phyloP scores from a whole-genome alignment of 2,329 filamentous ascomycete species.

The Talaromyces sp. region DNA sequence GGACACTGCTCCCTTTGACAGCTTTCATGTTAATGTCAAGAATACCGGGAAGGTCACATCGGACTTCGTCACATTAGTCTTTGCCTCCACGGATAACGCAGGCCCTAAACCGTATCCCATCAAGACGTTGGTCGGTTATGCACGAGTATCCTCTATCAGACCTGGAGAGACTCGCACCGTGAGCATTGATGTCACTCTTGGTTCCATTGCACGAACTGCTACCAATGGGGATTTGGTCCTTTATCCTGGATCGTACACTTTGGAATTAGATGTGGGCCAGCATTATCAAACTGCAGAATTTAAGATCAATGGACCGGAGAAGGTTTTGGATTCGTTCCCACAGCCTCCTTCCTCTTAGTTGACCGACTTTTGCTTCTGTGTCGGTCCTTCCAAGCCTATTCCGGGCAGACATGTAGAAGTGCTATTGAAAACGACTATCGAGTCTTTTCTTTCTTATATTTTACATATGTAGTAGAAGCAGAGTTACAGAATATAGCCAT shows the following conservation, averaged over 20 bases:
- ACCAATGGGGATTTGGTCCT: slow-evolving; percentile 33
- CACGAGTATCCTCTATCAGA: slow-evolving; percentile 25
- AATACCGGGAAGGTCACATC: slow-evolving; percentile 35
- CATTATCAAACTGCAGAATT: slow-evolving; percentile 25
- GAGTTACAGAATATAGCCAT: no score
- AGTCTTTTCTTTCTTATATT: no score
- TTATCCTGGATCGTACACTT: slow-evolving; percentile 36
- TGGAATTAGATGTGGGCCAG: slow-evolving; percentile 33
- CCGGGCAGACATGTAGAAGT: no score
- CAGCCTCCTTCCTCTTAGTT: slow-evolving; percentile 1
- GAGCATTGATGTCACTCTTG: slow-evolving; percentile 32
- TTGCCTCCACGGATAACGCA: slow-evolving; percentile 30
- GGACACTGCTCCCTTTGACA: slow-evolving; percentile 32
- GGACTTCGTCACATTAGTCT: slow-evolving; percentile 37
- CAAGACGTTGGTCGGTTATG: slow-evolving; percentile 35
- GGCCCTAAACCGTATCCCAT: slow-evolving; percentile 37
- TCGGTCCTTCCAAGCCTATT: no score
- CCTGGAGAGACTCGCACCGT: slow-evolving; percentile 25
- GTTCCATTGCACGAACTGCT: slow-evolving; percentile 32
- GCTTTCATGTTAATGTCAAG: slow-evolving; percentile 29
- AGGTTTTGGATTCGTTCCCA: slow-evolving; percentile 30
- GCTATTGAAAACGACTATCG: no score
- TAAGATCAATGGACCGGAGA: slow-evolving; percentile 24
- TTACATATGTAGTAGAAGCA: no score
- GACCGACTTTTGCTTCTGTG: no score